These are phyloP conservation scores for Carex cristatella DNA, from an alignment of 176 grass and related monocot genomes.

Conservation along the genomic window DNA sequence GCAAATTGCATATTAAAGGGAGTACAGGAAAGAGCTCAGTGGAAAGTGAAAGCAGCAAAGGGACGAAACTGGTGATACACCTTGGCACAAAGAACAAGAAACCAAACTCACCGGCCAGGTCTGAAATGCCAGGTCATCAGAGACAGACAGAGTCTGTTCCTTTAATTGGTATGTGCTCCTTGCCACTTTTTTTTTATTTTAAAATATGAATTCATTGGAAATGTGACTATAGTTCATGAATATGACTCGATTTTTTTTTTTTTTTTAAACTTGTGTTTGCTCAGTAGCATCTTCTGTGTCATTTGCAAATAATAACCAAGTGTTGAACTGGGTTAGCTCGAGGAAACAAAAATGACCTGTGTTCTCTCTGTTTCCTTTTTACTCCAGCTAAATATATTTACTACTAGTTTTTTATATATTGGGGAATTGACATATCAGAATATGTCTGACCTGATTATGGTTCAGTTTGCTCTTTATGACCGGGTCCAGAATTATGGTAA, in stretches of 20 bases:
- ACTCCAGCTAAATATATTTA: conserved; percentile 16
- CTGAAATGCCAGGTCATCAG: conserved; percentile 74
- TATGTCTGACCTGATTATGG: background rate
- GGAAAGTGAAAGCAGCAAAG: conserved; percentile 59
- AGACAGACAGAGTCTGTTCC: conserved; percentile 60
- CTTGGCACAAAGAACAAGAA: conserved; percentile 72
- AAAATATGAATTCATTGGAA: background rate
- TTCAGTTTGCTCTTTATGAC: background rate
- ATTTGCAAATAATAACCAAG: background rate
- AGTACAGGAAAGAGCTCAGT: conserved; percentile 38
- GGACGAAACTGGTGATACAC: conserved; percentile 94
- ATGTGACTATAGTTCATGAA: background rate
- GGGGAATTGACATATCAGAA: background rate
- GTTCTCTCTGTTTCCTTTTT: background rate
- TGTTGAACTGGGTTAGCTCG: background rate
- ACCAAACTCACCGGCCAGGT: conserved; percentile 58
- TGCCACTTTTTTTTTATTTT: background rate
- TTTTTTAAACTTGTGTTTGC: conserved; percentile 20
- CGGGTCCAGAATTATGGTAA: background rate
- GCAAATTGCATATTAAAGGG: conserved; percentile 61
- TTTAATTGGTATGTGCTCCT: conserved; percentile 48
- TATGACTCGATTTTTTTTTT: conserved; percentile 22
- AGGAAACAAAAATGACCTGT: background rate
- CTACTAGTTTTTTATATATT: background rate
- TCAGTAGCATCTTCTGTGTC: conserved; percentile 16